Base-by-base conservation (phyloP, 208 protist genomes). In the Leishmania tropica region DNA sequence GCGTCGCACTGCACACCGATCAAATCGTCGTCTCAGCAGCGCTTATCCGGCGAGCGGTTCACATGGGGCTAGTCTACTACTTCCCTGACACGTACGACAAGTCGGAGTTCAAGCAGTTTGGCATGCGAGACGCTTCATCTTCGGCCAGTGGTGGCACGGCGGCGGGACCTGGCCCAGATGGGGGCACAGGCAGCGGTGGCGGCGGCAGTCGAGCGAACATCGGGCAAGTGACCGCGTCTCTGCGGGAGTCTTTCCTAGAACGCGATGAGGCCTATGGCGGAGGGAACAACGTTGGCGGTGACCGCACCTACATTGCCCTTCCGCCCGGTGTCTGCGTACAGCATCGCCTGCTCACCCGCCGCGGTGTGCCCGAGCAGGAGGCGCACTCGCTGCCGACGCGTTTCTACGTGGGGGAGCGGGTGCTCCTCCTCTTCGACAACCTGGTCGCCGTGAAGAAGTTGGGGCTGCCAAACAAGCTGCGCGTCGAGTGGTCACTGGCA, bases 1-100 rank as follows among this genome's bases (percentile, higher is more conserved):
- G 93, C 76, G 88, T 95, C 17, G 94, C 84, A n/a, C 77, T 97
- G 62, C 94, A 97, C 81, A 97, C 94, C 45, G 90, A 95, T 77
- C 94, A 97, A 83, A 83, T 97, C 53, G 78, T 93, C 47, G 71
- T 97, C 24, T 40, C 83, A 1, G 78, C 87, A 0, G 75, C 76
- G 11, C 81, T 95, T 31, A 65, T 97, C 19, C 82, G 73, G 54
- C 75, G 85, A n/a, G 89, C 87, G 5, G 90, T 94, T 71, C 85
- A 85, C 54, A 71, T 62, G 2, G 93, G 94, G 11, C 42, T 95
- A 11, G 88, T 87, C n/a, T 93, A 94, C 80, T 97, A 94, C 83
- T 94, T 97, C 75, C 85, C 90, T 0, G 94, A 96, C 65, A 81
- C 80, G 62, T 92, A 92, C 78, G 81, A 74, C 40, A 88, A 82